Percentiles rank a stretch among this genome's conserved stretches.
Conservation (phyloP, 1,139 yeast genomes). For the Blastobotrys aristatus region DNA sequence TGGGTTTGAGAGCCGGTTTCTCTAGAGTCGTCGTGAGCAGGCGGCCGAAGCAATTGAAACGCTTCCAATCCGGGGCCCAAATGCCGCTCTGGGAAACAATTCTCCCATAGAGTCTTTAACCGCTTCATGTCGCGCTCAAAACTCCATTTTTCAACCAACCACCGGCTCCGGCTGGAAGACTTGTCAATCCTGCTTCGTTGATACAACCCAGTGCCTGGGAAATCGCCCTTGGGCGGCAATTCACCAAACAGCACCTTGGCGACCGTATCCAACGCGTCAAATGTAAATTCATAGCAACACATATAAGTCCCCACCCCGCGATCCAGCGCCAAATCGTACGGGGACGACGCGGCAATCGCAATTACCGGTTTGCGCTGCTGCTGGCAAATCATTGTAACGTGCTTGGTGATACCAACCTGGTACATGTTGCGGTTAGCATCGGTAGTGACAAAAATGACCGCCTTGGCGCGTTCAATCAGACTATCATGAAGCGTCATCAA, state of each 20-base stretch:
- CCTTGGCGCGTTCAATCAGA: slow-evolving; percentile 50
- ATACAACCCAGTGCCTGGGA: slow-evolving; percentile 46
- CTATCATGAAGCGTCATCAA: slow-evolving; percentile 54
- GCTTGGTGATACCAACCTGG: slow-evolving; percentile 61
- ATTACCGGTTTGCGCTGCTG: slow-evolving; percentile 52
- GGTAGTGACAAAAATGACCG: slow-evolving; percentile 55
- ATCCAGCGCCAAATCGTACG: slow-evolving; percentile 57
- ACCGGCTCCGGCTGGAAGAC: slow-evolving; percentile 34
- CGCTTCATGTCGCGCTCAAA: slow-evolving; percentile 49
- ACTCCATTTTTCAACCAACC: slow-evolving; percentile 60
- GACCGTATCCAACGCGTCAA: slow-evolving; percentile 46
- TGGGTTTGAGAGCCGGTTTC: slow-evolving; percentile 34
- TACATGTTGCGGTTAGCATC: slow-evolving; percentile 62
- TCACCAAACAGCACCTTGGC: slow-evolving; percentile 55
- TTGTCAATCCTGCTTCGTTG: slow-evolving; percentile 22
- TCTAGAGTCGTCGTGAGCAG: background rate
- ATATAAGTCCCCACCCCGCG: slow-evolving; percentile 52
- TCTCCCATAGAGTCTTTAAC: slow-evolving; percentile 40
- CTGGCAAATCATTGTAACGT: slow-evolving; percentile 53
- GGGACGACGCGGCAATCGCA: slow-evolving; percentile 59
- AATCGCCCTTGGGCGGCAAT: slow-evolving; percentile 47
- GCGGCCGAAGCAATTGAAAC: slow-evolving; percentile 21
- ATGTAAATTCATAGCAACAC: slow-evolving; percentile 59
- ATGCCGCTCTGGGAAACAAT: slow-evolving; percentile 30
- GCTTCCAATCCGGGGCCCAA: slow-evolving; percentile 27